Evolutionary conservation across 805 yeast species (phyloP).

Genomic region (Komagataella ulmi): DNA sequence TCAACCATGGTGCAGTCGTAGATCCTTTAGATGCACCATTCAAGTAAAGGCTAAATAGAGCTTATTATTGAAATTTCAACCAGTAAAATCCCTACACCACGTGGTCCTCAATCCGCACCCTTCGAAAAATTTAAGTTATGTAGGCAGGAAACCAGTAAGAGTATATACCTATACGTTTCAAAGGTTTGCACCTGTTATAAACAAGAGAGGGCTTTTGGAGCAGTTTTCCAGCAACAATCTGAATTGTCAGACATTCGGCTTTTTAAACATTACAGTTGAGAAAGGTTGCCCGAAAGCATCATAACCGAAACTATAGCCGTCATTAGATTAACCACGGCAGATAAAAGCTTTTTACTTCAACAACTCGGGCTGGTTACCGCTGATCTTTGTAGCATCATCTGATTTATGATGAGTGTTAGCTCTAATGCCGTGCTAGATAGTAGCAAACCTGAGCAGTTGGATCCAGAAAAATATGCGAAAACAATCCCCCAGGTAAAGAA

Average conservation of each 20-base stretch:
- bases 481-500: not conserved
- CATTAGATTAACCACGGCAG: not conserved
- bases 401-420: not conserved
- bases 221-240: not conserved
- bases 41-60: constrained; percentile 21
- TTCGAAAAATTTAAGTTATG: not conserved
- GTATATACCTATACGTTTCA: not conserved
- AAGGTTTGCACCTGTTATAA: not conserved
- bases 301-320: not conserved
- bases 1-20: constrained; percentile 79
- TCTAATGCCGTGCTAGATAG: not conserved
- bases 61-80: not conserved
- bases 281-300: not conserved
- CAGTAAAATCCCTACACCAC: not conserved
- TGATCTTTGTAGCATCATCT: not conserved
- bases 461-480: not conserved
- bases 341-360: not conserved
- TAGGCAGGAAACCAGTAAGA: not conserved
- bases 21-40: constrained; percentile 89
- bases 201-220: not conserved
- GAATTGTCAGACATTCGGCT: not conserved
- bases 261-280: not conserved
- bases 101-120: not conserved
- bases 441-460: not conserved
- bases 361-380: not conserved